Evolutionary conservation across 176 grass and related monocot genomes (phyloP), one percentile per base, ranked within the genome.

Genomic region (Tillandsia fasciculata): DNA sequence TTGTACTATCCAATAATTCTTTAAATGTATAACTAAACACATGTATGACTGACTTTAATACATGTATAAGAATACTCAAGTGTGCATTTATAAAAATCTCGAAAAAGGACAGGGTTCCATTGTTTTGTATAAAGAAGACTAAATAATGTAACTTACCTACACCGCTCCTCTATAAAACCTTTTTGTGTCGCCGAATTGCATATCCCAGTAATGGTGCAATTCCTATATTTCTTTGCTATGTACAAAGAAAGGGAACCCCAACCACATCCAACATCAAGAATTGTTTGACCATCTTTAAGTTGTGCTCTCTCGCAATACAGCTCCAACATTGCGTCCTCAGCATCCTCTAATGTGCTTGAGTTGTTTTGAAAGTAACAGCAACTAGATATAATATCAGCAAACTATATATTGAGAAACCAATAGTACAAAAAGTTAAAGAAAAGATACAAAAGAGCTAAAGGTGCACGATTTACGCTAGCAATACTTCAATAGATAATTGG

Each of bases 141-240:
- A 67, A 77, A 74, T 0, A 2, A 2, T 8, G 28, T 10, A 17
- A 71, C 77, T 71, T 85, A 90, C 93, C 81, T 87, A 73, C 93
- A 90, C 27, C 72, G 89, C 54, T 92, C 83, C 53, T 97, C 86
- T 74, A 97, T 92, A 65, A 86, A 84, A 74, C 84, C 73, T 54
- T 97, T 92, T 63, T 97, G 93, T 57, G 86, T 97, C 9, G 51
- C 73, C 69, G 88, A 92, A 83, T 97, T 97, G 76, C 93, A 97
- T 83, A 97, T 97, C 61, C 93, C 93, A 50, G 89, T 92, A 26
- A 97, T 42, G 50, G 63, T 90, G 54, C 89, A 90, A 66, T 87
- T 90, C 15, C 9, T 76, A 72, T 87, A 90, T 74, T 90, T 90
- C 86, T 92, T 92, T 51, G 88, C 93, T 48, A 92, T 70, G 70